Percentiles rank a stretch among this genome's conserved stretches.
Conservation (phyloP, 2,329 filamentous ascomycete species). For the Sordariomycetes sp. region DNA sequence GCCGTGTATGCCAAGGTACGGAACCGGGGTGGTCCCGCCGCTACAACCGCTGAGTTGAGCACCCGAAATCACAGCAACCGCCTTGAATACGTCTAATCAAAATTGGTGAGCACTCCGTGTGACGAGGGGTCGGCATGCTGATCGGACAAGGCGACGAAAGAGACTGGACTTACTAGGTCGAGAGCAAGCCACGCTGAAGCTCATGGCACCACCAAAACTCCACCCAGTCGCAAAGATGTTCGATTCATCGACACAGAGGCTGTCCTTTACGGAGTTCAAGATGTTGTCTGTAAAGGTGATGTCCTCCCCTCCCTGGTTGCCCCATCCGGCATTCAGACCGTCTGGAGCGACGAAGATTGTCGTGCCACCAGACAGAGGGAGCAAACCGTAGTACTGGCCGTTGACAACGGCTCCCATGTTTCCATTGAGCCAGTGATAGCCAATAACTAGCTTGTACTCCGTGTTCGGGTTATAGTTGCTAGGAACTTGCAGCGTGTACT, state of each 20-base stretch:
- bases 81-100: conserved; percentile 18
- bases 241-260: conserved; percentile 30
- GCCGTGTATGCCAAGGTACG: conserved; percentile 29
- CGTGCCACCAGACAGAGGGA: conserved; percentile 20
- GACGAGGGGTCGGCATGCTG: neutral
- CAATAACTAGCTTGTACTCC: conserved; percentile 19
- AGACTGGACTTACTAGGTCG: conserved; percentile 16
- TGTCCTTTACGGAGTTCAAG: conserved; percentile 22
- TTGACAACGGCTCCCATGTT: conserved; percentile 25
- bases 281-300: conserved; percentile 29
- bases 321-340: conserved; percentile 30
- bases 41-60: conserved; percentile 23
- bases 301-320: conserved; percentile 29
- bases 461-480: conserved; percentile 13
- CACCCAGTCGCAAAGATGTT: conserved; percentile 32
- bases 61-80: conserved; percentile 24
- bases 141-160: too few relatives aligned
- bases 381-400: conserved; percentile 30
- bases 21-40: conserved; percentile 25
- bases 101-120: neutral
- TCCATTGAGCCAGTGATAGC: conserved; percentile 28
- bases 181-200: conserved; percentile 29
- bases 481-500: conserved; percentile 28
- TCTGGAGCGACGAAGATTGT: conserved; percentile 35
- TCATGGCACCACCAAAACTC: conserved; percentile 34